These are phyloP conservation scores for Salvia miltiorrhiza DNA, from an alignment of 257 asterid species.

Conservation along the genomic window DNA sequence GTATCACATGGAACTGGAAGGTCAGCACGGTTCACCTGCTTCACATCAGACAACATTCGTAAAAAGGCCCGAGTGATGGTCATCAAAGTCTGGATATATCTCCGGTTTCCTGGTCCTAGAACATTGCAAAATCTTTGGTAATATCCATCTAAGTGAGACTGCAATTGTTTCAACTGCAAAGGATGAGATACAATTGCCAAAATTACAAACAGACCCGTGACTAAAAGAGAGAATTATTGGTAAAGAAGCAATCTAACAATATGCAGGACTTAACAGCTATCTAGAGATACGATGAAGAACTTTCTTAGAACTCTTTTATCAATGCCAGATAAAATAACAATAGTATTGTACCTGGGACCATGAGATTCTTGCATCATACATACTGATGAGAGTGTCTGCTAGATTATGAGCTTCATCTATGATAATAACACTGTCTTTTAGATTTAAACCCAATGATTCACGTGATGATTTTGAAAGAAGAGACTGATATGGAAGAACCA, in stretches of 20 bases:
- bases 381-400: slow-evolving; percentile 88
- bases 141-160: slow-evolving; percentile 66
- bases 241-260: not conserved
- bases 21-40: slow-evolving; percentile 26
- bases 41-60: slow-evolving; percentile 37
- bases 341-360: slow-evolving; percentile 58
- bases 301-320: not conserved
- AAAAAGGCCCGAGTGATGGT: slow-evolving; percentile 69
- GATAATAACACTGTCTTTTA: slow-evolving; percentile 68
- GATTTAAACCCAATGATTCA: slow-evolving; percentile 79
- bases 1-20: slow-evolving; percentile 33
- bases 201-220: not conserved
- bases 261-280: not conserved
- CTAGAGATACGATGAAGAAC: not conserved
- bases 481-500: slow-evolving; percentile 95
- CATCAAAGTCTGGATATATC: slow-evolving; percentile 87
- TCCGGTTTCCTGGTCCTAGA: slow-evolving; percentile 88
- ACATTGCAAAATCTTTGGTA: slow-evolving; percentile 62
- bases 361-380: slow-evolving; percentile 82
- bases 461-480: slow-evolving; percentile 94
- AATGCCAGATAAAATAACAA: not conserved
- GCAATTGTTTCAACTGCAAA: slow-evolving; percentile 71
- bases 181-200: slow-evolving; percentile 22
- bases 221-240: not conserved
- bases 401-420: slow-evolving; percentile 98